Evolutionary conservation across 2,329 filamentous ascomycete species (phyloP), one percentile per base, ranked within the genome.

Genomic region (Penicillium sp.): DNA sequence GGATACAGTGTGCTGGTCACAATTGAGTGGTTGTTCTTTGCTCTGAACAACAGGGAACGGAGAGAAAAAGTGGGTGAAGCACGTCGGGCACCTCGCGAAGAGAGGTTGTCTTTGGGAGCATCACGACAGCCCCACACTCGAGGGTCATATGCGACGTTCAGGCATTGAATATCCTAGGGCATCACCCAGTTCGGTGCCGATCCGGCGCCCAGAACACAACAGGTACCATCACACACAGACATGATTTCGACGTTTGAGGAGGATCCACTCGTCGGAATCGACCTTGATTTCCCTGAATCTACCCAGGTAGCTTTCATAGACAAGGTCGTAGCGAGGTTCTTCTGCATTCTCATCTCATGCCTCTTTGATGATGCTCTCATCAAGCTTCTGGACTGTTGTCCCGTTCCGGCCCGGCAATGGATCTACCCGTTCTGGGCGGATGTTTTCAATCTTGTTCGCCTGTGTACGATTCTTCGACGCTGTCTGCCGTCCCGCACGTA

Each of bases 1-100:
- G 71, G 68, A 63, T 57, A 56, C 57, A 62, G 77, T 76, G 78
- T 78, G 81, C 72, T 80, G 80, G 77, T 82, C 75, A 74, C 40
- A 45, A 75, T 68, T 71, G 75, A 77, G 76, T 77, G 75, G 75
- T 75, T 67, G 63, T 62, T 60, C 56, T 67, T 66, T 71, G 68
- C 61, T 53, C 58, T 29, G 55, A 56, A 55, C 51, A 58, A 59
- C 57, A 53, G 52, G 50, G 47, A 45, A 45, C 36, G 43, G 42
- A 51, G 64, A 72, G 71, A 78, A 71, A 78, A 68, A 61, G 59
- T 58, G 63, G 71, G 71, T 65, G 73, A 69, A 67, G 65, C 60
- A 66, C 70, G 72, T 68, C 74, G 69, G 73, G 64, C 69, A 62
- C 62, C 69, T 73, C 67, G 41, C 37, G 51, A 48, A 47, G 62